Evolutionary conservation across 352 stramenopile genomes (phyloP).

Genomic region (Pythium dissimile): DNA sequence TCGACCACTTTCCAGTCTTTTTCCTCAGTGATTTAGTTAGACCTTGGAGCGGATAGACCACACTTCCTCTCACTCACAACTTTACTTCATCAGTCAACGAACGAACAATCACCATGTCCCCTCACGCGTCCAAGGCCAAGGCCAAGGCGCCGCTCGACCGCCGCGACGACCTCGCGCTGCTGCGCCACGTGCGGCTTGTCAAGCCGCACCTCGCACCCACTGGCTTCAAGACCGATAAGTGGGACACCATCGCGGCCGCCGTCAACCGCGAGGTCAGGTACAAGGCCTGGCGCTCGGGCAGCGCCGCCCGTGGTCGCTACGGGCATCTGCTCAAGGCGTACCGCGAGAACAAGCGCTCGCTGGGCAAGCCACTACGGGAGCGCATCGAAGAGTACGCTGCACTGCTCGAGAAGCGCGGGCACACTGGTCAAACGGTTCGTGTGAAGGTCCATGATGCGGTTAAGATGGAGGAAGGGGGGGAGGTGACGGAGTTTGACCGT

Average conservation of each 20-base stretch:
- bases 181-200: conserved; percentile 8
- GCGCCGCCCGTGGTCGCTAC: neutral
- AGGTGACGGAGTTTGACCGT: neutral
- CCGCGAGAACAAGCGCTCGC: neutral
- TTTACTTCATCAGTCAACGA: no score
- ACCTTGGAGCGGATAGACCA: no score
- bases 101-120: no score
- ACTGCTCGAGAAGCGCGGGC: neutral
- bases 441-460: neutral
- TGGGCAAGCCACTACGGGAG: neutral
- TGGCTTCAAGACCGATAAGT: conserved; percentile 5
- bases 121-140: neutral
- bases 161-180: neutral
- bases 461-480: neutral
- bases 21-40: no score
- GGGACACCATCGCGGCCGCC: neutral
- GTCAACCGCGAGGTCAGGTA: neutral
- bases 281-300: neutral
- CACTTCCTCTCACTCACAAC: no score
- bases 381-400: neutral
- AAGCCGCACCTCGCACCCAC: conserved; percentile 6
- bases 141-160: neutral
- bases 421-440: neutral
- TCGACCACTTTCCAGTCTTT: no score
- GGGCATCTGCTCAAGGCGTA: neutral